Evolutionary conservation across 1,284 basidiomycete species (phyloP), one percentile per base, ranked within the genome.

Genomic region (Cutaneotrichosporon mucoides): DNA sequence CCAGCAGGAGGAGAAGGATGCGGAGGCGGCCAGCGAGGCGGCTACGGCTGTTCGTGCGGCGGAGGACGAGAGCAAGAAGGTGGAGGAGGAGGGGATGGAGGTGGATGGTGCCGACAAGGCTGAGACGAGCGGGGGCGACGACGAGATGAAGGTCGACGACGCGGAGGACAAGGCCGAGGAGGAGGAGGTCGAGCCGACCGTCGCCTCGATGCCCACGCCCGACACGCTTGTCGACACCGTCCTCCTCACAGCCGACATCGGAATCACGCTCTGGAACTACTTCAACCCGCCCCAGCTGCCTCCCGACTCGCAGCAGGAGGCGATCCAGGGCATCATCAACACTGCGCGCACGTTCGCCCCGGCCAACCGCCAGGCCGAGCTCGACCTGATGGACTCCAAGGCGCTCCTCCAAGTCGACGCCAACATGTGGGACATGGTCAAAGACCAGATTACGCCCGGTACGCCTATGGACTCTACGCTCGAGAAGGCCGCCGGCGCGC

Each of bases 131-230:
- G 57, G n/a, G 60, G 60, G 48, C 12, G 33, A 40, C 51, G 44
- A 33, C 44, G 43, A n/a, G 13, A 60, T 43, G 59, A 56, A 36
- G 38, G 60, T 42, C 15, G 58, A 60, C 66, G 66, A 66, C 62
- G 89, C 0, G 88, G 88, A 53, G 7, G 56, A 50, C 33, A 50
- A 13, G 35, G 47, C 35, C 5, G 65, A 53, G 44, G 57, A 36
- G 15, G 61, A 63, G 12, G 63, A 34, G 34, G 46, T 69, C 7
- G 73, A 68, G 59, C 71, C 73, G 42, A 24, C 44, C 7, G 46
- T 24, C 4, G 65, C 63, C 9, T 66, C 75, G 51, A 58, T 71
- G 12, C 76, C 76, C 2, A 78, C 76, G 1, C 64, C 68, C 1
- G 73, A 71, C 12, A 61, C 75, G 5, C 62, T 73, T 24, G 68